These are phyloP conservation scores for Beauveria bassiana DNA, from an alignment of 2,329 filamentous ascomycete species.

Conservation along the genomic window DNA sequence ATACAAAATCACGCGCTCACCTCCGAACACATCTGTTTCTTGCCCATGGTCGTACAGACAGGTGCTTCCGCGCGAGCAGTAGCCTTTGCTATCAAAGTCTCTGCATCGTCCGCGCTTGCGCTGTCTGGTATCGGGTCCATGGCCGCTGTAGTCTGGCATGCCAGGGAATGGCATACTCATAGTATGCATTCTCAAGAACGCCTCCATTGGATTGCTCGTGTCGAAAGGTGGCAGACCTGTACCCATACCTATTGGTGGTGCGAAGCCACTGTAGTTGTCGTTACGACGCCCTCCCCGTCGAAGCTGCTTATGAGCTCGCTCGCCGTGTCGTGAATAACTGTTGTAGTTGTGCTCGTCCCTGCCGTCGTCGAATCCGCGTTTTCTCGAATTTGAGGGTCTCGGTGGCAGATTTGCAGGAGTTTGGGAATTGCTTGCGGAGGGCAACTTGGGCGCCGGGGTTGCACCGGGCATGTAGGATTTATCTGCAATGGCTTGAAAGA, in stretches of 20 bases:
- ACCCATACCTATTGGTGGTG: slow-evolving; percentile 1
- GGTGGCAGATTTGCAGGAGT: slow-evolving; percentile 15
- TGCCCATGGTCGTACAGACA: slow-evolving; percentile 64
- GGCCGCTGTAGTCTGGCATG: slow-evolving; percentile 33
- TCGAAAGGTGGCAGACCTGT: slow-evolving; percentile 41
- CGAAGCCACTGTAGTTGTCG: slow-evolving; percentile 16
- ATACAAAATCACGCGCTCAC: neutral
- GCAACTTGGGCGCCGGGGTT: slow-evolving; percentile 29
- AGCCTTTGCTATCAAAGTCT: slow-evolving; percentile 67
- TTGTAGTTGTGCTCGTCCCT: slow-evolving; percentile 17
- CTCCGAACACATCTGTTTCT: slow-evolving; percentile 30
- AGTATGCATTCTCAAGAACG: slow-evolving; percentile 54
- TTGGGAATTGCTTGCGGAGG: neutral
- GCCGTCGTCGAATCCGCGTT: slow-evolving; percentile 28
- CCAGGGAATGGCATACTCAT: slow-evolving; percentile 36
- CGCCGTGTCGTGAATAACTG: slow-evolving; percentile 20
- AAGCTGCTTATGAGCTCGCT: slow-evolving; percentile 51
- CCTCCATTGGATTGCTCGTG: slow-evolving; percentile 52
- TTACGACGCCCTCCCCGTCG: slow-evolving; percentile 41
- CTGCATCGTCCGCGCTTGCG: slow-evolving; percentile 48
- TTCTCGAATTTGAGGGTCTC: slow-evolving; percentile 19
- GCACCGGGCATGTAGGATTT: slow-evolving; percentile 54
- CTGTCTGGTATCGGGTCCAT: slow-evolving; percentile 18
- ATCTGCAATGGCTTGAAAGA: slow-evolving; percentile 57
- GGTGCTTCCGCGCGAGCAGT: slow-evolving; percentile 57